Conservation (phyloP, 768 basidiomycete genomes). For the Mycena capillaripes region DNA sequence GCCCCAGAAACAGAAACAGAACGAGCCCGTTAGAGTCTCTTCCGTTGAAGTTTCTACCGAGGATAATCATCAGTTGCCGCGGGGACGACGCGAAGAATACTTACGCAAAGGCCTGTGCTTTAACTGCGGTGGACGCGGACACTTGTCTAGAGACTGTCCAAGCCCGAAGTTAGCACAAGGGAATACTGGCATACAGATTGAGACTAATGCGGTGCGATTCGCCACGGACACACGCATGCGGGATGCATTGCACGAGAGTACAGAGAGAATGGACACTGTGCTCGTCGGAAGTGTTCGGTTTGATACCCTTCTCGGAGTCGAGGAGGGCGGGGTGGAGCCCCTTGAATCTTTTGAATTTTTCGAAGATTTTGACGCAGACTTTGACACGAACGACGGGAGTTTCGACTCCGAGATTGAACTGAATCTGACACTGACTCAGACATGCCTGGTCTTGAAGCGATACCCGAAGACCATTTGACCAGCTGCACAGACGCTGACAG, state of each 20-base stretch:
- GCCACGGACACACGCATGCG: not conserved
- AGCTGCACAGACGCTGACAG: too few relatives aligned
- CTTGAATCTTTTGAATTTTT: conserved; percentile 2
- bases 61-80: not conserved
- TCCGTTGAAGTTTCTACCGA: not conserved
- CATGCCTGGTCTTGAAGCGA: conserved; percentile 6
- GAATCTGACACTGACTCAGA: not conserved
- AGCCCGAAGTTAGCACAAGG: not conserved
- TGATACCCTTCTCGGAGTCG: not conserved
- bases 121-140: conserved; percentile 5
- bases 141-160: not conserved
- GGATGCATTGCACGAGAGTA: not conserved
- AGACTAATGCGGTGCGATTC: not conserved
- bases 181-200: not conserved
- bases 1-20: too few relatives aligned
- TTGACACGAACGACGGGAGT: not conserved
- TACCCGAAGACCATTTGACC: too few relatives aligned
- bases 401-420: conserved; percentile 16
- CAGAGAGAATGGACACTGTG: not conserved
- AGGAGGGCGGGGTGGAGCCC: conserved; percentile 18
- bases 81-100: not conserved
- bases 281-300: not conserved
- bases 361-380: not conserved
- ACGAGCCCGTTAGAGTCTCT: not conserved
- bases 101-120: not conserved